Conservation (phyloP, 2,329 filamentous ascomycete species). For the Beauveria brongniartii region DNA sequence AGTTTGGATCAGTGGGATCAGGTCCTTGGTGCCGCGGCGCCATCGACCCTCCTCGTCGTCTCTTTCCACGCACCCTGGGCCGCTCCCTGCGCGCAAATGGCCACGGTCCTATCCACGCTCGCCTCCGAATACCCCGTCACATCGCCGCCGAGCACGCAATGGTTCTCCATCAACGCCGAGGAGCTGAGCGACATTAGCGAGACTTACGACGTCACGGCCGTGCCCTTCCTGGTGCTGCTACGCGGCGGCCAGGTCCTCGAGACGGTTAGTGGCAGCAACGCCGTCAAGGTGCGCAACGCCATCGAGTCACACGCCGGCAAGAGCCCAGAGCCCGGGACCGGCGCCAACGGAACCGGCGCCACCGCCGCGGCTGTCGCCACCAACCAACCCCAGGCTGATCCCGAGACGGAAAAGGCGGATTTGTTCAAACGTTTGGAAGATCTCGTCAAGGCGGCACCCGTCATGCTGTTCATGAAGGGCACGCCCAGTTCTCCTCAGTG, state of each 20-base stretch:
- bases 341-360: slow-evolving; percentile 25
- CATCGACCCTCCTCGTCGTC: slow-evolving; percentile 68
- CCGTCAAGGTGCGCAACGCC: slow-evolving; percentile 71
- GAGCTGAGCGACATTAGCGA: slow-evolving; percentile 89
- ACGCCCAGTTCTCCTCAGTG: slow-evolving; percentile 81
- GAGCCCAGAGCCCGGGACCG: slow-evolving; percentile 22
- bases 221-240: slow-evolving; percentile 83
- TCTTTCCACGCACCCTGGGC: slow-evolving; percentile 98
- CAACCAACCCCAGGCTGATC: slow-evolving; percentile 37
- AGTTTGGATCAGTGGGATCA: slow-evolving; percentile 65
- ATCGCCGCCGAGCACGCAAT: slow-evolving; percentile 60
- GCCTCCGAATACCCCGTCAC: slow-evolving; percentile 74
- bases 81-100: slow-evolving; percentile 91
- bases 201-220: slow-evolving; percentile 86
- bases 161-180: slow-evolving; percentile 90
- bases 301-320: slow-evolving; percentile 73
- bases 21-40: slow-evolving; percentile 56
- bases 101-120: slow-evolving; percentile 73
- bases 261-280: slow-evolving; percentile 83
- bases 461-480: slow-evolving; percentile 99
- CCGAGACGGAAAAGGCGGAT: slow-evolving; percentile 67
- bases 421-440: slow-evolving; percentile 72
- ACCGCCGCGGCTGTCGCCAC: slow-evolving; percentile 31
- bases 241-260: slow-evolving; percentile 69
- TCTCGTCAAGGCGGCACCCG: slow-evolving; percentile 87